A percentile compares a stretch with the other conserved stretches of the same genome.
phyloP scores from a whole-genome alignment of 2,329 filamentous ascomycete species.

The Claviceps africana region DNA sequence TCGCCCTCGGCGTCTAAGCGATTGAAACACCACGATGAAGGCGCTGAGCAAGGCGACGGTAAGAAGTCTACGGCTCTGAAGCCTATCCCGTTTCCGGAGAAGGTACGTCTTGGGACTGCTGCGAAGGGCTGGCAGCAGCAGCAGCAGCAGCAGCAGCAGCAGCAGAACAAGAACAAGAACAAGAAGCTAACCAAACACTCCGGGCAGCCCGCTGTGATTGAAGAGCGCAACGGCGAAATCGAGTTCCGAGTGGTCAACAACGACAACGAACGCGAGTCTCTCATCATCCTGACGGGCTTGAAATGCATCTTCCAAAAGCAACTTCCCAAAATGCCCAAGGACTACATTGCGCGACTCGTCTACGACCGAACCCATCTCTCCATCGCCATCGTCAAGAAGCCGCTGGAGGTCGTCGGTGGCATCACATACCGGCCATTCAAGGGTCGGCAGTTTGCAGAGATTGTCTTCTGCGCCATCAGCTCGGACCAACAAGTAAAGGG shows the following conservation, averaged over 20 bases:
- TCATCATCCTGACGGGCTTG: slow-evolving; percentile 86
- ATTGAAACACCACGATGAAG: slow-evolving; percentile 33
- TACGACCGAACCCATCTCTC: slow-evolving; percentile 94
- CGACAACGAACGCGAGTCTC: slow-evolving; percentile 72
- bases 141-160: background rate
- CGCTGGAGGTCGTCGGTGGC: slow-evolving; percentile 86
- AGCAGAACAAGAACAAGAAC: background rate
- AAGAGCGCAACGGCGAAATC: slow-evolving; percentile 88
- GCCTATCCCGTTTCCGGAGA: slow-evolving; percentile 78
- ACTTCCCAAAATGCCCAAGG: slow-evolving; percentile 96
- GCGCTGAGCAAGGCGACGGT: slow-evolving; percentile 16
- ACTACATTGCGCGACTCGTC: slow-evolving; percentile 93
- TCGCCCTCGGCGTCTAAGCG: slow-evolving; percentile 52
- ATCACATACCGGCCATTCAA: slow-evolving; percentile 96
- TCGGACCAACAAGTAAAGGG: slow-evolving; percentile 98
- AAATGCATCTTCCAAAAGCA: slow-evolving; percentile 99
- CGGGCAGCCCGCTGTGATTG: slow-evolving; percentile 21
- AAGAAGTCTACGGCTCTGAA: slow-evolving; percentile 39
- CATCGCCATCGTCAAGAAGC: slow-evolving; percentile 95
- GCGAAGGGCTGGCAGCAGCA: too few relatives aligned
- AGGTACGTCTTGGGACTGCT: slow-evolving; percentile 41
- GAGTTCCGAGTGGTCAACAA: slow-evolving; percentile 98
- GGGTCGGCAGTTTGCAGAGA: slow-evolving; percentile 84
- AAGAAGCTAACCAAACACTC: background rate
- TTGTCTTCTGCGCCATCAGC: slow-evolving; percentile 95